Evolutionary conservation across 2,329 filamentous ascomycete species (phyloP), one percentile per base, ranked within the genome.

Genomic region (Colletotrichum tofieldiae): DNA sequence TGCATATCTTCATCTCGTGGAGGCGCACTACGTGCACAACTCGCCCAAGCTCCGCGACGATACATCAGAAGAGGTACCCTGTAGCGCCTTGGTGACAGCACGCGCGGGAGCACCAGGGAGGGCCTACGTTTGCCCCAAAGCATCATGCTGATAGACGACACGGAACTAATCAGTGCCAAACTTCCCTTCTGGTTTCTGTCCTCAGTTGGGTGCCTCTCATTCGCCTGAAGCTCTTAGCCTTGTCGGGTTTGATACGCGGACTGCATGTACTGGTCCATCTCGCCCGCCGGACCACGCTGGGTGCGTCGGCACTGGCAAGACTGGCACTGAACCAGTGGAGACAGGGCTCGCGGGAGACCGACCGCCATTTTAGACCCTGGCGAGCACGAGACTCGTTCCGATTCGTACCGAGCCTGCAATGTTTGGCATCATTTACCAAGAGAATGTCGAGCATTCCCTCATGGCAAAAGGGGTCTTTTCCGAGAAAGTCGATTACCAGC

Each of bases 301-400:
- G 54, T 65, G 60, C 60, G 39, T 35, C 52, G 41, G 32, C 49
- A 54, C 61, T 54, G 47, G n/a, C n/a, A 49, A 51, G 32, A 51
- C 54, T 35, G 51, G 18, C 56, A 45, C 37, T 60, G 56, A 45
- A 45, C 20, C 23, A 41, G 23, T 59, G 43, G 64, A 58, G 47
- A 64, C 32, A 56, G 52, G 45, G n/a, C 63, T 47, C 56, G 43
- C 47, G 43, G 41, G 65, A 72, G 51, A 55, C 69, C 69, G 69
- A 72, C 69, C 69, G 65, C 69, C 69, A 69, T 29, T 72, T 72
- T 55, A 47, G 35, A 56, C 59, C 69, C 59, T 8, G 54, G 59
- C 43, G 39, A 72, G 65, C 59, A 69, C 65, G 39, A 69, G 6
- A 54, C 69, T 58, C 45, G 32, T 72, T 72, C 65, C 69, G 65